Base-by-base conservation (phyloP, 2,329 filamentous ascomycete genomes). In the Trichophyton simii region DNA sequence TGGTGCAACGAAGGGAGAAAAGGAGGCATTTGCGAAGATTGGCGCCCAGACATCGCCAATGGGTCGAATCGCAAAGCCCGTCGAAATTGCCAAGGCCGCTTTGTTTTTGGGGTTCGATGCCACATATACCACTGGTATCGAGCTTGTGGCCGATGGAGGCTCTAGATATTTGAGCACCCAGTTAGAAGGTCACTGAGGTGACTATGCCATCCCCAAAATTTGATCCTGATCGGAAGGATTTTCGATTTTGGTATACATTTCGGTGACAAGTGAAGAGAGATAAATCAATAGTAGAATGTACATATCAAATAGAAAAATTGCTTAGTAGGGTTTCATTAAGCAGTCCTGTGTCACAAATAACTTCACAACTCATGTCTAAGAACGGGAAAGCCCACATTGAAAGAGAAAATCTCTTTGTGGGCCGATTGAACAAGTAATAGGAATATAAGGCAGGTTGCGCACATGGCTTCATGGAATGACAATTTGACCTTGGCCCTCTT, bases 71-170 rank as follows among this genome's bases (percentile, higher is more conserved):
- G 62, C 44, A 34, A 60, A 9, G 44, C 28, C 55, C n/a, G 59
- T 60, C n/a, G 64, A 65, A 59, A 44, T 65, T 9, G 64, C 62
- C 15, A 65, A 61, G 50, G 62, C 60, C 3, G 64, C 58, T 1
- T 52, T 61, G 20, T 64, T 60, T 58, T 50, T 64, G 50, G 64
- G 58, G 2, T 60, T 65, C 54, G 64, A 65, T 20, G 64, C 64
- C 4, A 65, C 64, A n/a, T 65, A 61, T 59, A 62, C 62, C 11
- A 65, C 60, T 1, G 64, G 64, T 11, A 52, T 41, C 11, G 64
- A 65, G 57, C 44, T 64, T 46, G 41, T 65, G 64, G 44, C 61
- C 5, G 62, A 64, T 52, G 61, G 61, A 22, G 64, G 62, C 11
- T 60, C 59, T 22, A 59, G 64, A 36, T 36, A 58, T 55, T 42